phyloP scores from a whole-genome alignment of 441 rosid genomes.

The Erysimum cheiri region DNA sequence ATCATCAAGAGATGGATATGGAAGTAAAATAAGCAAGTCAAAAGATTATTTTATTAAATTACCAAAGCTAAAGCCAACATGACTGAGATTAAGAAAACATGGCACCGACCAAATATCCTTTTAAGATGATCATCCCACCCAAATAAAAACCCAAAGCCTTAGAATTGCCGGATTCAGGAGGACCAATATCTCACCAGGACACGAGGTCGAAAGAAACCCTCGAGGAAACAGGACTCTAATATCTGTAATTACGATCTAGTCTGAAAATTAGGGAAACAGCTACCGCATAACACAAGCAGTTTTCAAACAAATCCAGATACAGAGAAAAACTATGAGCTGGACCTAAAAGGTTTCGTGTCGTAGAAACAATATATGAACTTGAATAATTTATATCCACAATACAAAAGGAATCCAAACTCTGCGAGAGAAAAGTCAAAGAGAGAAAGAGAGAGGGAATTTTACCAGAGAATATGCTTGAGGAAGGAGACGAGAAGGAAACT shows the following conservation, averaged over 20 bases:
- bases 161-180: not conserved
- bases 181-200: not conserved
- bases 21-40: not conserved
- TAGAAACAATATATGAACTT: constrained; percentile 17
- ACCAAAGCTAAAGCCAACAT: constrained; percentile 8
- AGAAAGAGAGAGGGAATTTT: not conserved
- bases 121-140: not conserved
- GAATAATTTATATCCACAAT: not conserved
- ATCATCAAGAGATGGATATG: not conserved
- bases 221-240: not conserved
- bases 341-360: constrained; percentile 16
- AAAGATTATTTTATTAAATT: constrained; percentile 4
- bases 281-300: not conserved
- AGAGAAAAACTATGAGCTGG: not conserved
- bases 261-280: not conserved
- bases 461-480: constrained; percentile 29
- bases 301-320: not conserved
- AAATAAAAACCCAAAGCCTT: not conserved
- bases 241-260: not conserved
- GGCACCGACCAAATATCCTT: constrained; percentile 14
- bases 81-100: not conserved
- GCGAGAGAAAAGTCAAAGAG: constrained; percentile 10
- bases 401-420: not conserved
- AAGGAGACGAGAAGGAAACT: constrained; percentile 25
- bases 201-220: not conserved